phyloP scores from a whole-genome alignment of 495 filamentous ascomycete genomes.

The Neurospora terricola region DNA sequence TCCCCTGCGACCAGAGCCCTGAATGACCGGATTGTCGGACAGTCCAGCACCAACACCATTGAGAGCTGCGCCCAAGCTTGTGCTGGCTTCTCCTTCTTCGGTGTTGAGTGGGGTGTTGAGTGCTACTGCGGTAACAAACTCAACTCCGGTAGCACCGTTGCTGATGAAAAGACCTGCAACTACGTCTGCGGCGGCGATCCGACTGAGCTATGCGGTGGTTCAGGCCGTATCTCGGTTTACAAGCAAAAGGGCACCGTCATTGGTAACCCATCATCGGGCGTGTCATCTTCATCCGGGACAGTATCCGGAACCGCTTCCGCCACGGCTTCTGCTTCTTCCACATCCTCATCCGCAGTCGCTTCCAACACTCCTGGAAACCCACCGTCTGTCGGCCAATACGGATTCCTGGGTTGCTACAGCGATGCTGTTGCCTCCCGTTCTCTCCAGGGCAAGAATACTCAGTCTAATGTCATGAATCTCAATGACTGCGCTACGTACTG shows the following conservation, averaged over 20 bases:
- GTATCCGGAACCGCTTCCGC: neutral
- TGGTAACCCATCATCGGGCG: neutral
- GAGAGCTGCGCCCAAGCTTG: constrained; percentile 21
- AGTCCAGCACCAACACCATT: constrained; percentile 19
- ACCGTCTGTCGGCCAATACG: constrained; percentile 18
- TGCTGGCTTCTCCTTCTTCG: constrained; percentile 10
- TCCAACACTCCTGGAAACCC: constrained; percentile 14
- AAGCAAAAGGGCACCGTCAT: constrained; percentile 6
- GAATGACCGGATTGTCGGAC: constrained; percentile 4
- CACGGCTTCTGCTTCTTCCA: constrained; percentile 25
- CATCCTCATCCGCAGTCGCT: constrained; percentile 5
- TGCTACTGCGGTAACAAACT: constrained; percentile 13
- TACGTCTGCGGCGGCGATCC: constrained; percentile 9
- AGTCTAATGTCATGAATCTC: constrained; percentile 19
- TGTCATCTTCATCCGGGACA: neutral
- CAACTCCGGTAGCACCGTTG: neutral
- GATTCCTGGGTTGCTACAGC: constrained; percentile 26
- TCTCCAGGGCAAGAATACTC: constrained; percentile 8
- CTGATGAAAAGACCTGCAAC: neutral
- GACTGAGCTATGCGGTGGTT: constrained; percentile 4
- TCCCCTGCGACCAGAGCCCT: constrained; percentile 10
- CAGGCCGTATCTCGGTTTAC: constrained; percentile 5
- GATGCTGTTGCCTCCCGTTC: constrained; percentile 18
- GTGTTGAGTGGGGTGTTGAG: constrained; percentile 8
- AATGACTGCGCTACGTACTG: constrained; percentile 26